Base-by-base conservation (phyloP, 306 rosid species). In the Cyamopsis tetragonoloba region DNA sequence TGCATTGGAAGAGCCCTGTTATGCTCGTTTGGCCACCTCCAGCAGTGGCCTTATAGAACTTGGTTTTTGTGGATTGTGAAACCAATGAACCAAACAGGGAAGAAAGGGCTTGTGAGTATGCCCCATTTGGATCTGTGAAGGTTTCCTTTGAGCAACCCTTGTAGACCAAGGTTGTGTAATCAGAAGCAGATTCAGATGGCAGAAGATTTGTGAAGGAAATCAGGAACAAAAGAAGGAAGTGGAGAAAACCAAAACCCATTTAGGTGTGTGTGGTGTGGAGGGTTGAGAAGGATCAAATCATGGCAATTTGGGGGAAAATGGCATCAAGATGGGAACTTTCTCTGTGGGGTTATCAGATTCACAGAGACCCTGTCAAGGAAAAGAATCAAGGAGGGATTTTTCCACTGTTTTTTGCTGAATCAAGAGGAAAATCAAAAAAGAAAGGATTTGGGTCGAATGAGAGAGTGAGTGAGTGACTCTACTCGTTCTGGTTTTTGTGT, bases 81-180 rank as follows among this genome's bases (percentile, higher is more conserved):
- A 86, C 87, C 24, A 95, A 71, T 9, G 95, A 80, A 3, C 90
- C 86, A 57, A 88, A 86, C 0, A 95, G 91, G 5, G 96, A 55
- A 8, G 99, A 88, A 23, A 95, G 95, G 3, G 95, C 34, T 53
- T 95, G 99, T 0, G 95, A 83, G 87, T 90, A 93, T 0, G 78
- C 82, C 35, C 99, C 99, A 39, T 79, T 71, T 80, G 96, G 99
- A 86, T 95, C 97, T 75, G 96, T 60, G 55, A 90, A 84, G 0
- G 89, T 41, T 26, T 90, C 87, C 70, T 90, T 90, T 4, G 99
- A 87, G 54, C 99, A 95, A 7, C 99, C 99, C 62, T 88, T 95
- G 85, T 88, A 93, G 51, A 93, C 89, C 13, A 93, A 48, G 34
- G 90, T 32, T 11, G 95, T 82, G 83, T 70, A 74, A 51, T 84